Base-by-base conservation (phyloP, 495 filamentous ascomycete species). In the Xanthoparmelia taractica region DNA sequence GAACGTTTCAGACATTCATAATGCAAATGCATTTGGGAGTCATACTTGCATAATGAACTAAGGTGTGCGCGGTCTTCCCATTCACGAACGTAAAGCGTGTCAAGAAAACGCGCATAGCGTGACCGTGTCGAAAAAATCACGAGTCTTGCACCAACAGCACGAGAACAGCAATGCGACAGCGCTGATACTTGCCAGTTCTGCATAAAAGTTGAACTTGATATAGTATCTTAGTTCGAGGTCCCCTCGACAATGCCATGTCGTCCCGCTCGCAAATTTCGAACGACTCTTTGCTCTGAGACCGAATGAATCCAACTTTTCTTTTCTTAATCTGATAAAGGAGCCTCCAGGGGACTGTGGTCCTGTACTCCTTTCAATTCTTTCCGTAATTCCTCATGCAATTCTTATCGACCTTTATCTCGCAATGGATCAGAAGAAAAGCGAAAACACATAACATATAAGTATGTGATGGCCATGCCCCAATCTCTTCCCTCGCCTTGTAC, bases 371-470 rank as follows among this genome's bases (percentile, higher is more conserved):
- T 93, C 94, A 98, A 68, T 97, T 92, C 66, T 85, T 83, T 17
- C 95, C 95, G 73, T 98, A 97, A 80, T 97, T 97, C 69, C 78
- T 80, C 67, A 81, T 76, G 76, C 95, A 98, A 80, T 96, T 96
- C 73, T 90, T 87, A 67, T 97, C 94, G 69, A 97, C 94, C 67
- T 93, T 82, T 63, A 85, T 77, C 70, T 96, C 91, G n/a, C 94
- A 87, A 72, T 98, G 94, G 60, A 98, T 76, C 18, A 97, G 80
- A 63, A 98, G 75, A 33, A 96, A 74, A 1, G 87, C 92, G n/a
- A 76, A 97, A 98, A 76, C 97, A 98, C 18, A 95, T 63, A 60
- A 98, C 76, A 77, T 94, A 97, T 73, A 98, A 97, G 77, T 97
- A 97, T 0, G 93, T 96, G 68, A 97, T 79, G 20, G 93, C 74